Percentiles rank a stretch among this genome's conserved stretches.
Conservation (phyloP, 2,329 filamentous ascomycete genomes). For the Camptophora hylomeconis region DNA sequence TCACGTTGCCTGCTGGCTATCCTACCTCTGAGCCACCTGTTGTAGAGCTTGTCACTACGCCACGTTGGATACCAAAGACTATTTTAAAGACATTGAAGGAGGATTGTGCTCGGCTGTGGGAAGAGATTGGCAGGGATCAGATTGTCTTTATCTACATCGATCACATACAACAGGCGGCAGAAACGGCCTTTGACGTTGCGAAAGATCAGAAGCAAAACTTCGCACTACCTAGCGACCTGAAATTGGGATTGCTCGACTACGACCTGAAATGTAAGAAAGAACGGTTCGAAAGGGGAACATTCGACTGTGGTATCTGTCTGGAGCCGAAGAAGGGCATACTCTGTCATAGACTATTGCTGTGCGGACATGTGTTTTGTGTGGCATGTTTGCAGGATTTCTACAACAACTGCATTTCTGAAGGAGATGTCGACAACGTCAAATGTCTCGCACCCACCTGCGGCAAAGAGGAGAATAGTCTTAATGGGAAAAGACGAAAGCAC, state of each 20-base stretch:
- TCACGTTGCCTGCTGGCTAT: conserved; percentile 43
- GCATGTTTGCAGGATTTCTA: conserved; percentile 85
- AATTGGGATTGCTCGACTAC: conserved; percentile 63
- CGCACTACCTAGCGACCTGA: conserved; percentile 36
- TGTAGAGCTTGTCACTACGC: conserved; percentile 34
- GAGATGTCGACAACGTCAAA: conserved; percentile 64
- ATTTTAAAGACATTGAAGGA: conserved; percentile 32
- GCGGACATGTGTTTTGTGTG: conserved; percentile 82
- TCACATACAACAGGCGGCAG: conserved; percentile 44
- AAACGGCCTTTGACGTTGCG: conserved; percentile 39
- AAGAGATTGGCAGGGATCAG: conserved; percentile 44
- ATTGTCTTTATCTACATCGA: conserved; percentile 49
- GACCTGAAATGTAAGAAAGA: conserved; percentile 61
- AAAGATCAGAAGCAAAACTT: conserved; percentile 25
- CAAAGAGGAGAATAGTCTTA: conserved; percentile 38
- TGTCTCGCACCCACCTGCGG: conserved; percentile 73
- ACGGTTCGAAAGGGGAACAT: conserved; percentile 71
- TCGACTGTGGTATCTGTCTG: conserved; percentile 76
- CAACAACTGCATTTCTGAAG: conserved; percentile 73
- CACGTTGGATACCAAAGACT: conserved; percentile 39
- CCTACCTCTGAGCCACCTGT: conserved; percentile 39
- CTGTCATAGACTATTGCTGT: conserved; percentile 73
- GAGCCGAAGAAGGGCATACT: conserved; percentile 78
- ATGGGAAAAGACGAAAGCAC: conserved; percentile 40
- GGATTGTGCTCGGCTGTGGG: conserved; percentile 42